phyloP scores from a whole-genome alignment of 2,329 filamentous ascomycete species.

The Byssothecium circinans region DNA sequence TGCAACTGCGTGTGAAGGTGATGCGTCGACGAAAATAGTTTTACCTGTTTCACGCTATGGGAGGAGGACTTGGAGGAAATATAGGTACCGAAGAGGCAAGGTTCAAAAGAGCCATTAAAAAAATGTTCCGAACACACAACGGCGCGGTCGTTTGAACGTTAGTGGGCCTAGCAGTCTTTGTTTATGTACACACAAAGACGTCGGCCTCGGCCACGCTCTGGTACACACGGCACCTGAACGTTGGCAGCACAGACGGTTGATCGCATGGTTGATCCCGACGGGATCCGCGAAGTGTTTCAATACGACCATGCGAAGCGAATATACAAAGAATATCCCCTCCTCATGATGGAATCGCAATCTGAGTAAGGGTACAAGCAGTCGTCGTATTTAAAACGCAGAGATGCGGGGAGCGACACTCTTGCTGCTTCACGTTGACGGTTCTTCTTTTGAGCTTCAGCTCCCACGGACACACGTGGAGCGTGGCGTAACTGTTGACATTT shows the following conservation, averaged over 20 bases:
- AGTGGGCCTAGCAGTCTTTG: too few species aligned
- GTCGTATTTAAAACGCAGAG: too few species aligned
- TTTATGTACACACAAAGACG: background rate
- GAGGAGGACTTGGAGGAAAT: background rate
- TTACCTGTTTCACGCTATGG: slow-evolving; percentile 1
- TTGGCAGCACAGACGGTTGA: background rate
- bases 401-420: too few species aligned
- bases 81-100: background rate
- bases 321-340: too few species aligned
- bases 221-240: background rate
- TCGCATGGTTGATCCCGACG: background rate
- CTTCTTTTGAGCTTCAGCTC: background rate
- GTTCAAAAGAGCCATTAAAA: background rate
- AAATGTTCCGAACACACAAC: too few species aligned
- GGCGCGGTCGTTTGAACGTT: too few species aligned
- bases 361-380: too few species aligned
- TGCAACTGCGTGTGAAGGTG: background rate
- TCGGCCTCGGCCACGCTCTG: too few species aligned
- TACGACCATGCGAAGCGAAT: background rate
- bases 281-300: slow-evolving; percentile 5
- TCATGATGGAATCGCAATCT: too few species aligned
- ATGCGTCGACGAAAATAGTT: background rate
- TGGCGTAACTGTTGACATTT: slow-evolving; percentile 4
- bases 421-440: too few species aligned
- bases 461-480: background rate